Conservation (phyloP, 306 rosid genomes). For the Abrus precatorius region DNA sequence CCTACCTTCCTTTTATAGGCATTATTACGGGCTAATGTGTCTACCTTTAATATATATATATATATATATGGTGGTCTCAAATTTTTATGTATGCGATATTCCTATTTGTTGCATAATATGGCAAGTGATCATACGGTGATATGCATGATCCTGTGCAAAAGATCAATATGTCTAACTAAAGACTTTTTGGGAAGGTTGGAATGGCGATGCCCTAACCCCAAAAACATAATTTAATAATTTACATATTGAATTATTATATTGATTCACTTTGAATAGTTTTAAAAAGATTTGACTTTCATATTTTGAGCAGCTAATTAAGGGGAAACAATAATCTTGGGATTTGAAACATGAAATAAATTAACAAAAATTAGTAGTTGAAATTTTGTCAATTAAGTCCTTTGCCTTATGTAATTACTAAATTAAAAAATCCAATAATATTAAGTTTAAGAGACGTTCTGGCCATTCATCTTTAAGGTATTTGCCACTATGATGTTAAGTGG, state of each 20-base stretch:
- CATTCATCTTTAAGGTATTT: constrained; percentile 14
- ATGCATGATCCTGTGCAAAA: neutral
- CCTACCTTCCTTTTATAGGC: no score
- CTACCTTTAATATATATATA: neutral
- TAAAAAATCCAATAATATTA: neutral
- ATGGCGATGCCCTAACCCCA: neutral
- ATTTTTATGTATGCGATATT: neutral
- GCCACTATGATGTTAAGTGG: neutral
- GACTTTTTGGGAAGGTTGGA: neutral
- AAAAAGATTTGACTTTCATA: neutral
- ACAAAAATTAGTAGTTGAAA: neutral
- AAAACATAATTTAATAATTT: neutral
- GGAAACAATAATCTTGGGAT: no score
- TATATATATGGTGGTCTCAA: neutral
- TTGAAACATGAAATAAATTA: neutral
- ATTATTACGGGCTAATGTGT: no score
- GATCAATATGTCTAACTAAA: neutral
- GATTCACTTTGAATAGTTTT: constrained; percentile 7
- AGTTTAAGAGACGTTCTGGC: neutral
- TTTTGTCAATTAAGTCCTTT: neutral
- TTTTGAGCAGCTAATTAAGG: neutral
- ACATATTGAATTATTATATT: neutral
- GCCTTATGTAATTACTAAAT: neutral
- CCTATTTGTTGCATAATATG: neutral
- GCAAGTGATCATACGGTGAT: neutral